Evolutionary conservation across 257 asterid genomes (phyloP).

Genomic region (Scutellaria minor): DNA sequence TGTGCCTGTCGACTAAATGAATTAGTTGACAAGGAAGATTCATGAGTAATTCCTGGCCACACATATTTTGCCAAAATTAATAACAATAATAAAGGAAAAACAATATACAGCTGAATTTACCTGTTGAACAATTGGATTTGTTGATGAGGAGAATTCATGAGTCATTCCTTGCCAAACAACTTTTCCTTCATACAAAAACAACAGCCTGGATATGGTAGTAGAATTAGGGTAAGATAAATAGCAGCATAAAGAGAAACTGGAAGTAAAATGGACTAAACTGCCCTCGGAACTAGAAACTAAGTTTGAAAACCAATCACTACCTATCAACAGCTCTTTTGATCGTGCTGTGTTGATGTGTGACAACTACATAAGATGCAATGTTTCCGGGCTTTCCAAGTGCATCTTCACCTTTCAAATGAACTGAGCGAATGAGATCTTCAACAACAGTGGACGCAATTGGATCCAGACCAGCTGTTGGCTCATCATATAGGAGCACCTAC

Average conservation of each 20-base stretch:
- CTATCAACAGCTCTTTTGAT: slow-evolving; percentile 97
- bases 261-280: slow-evolving; percentile 2
- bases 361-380: slow-evolving; percentile 90
- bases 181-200: slow-evolving; percentile 87
- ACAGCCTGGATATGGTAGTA: slow-evolving; percentile 53
- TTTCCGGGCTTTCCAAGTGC: slow-evolving; percentile 91
- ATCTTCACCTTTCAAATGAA: slow-evolving; percentile 83
- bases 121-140: slow-evolving; percentile 89
- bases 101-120: slow-evolving; percentile 42
- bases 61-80: not conserved
- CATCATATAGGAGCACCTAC: slow-evolving; percentile 95
- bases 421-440: slow-evolving; percentile 98
- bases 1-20: not conserved
- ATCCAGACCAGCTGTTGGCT: slow-evolving; percentile 99
- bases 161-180: slow-evolving; percentile 99
- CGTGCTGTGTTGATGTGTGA: slow-evolving; percentile 99
- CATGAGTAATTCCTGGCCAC: not conserved
- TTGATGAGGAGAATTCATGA: slow-evolving; percentile 82
- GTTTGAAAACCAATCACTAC: slow-evolving; percentile 45
- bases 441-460: slow-evolving; percentile 99
- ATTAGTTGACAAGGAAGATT: not conserved
- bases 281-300: slow-evolving; percentile 18
- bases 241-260: slow-evolving; percentile 21
- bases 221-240: slow-evolving; percentile 27
- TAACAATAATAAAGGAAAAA: not conserved